These are phyloP conservation scores for Diplogelasinospora grovesii DNA, from an alignment of 495 filamentous ascomycete species.

Conservation along the genomic window DNA sequence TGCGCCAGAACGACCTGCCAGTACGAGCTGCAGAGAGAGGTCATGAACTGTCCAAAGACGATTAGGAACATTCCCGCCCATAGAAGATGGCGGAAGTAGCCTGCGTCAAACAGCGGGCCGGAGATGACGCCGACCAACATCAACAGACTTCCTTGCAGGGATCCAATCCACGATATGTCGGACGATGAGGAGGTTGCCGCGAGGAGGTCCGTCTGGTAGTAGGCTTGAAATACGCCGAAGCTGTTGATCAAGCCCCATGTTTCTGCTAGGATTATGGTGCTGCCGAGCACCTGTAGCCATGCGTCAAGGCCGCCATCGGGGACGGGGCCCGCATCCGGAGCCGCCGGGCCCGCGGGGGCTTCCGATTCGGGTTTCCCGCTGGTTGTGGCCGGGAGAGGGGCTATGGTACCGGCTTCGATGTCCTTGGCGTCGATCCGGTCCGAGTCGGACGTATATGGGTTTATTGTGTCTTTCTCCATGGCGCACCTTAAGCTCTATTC, in stretches of 20 bases:
- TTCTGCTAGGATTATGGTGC: constrained; percentile 31
- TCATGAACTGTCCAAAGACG: constrained; percentile 45
- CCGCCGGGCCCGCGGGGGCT: neutral
- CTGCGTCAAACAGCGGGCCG: constrained; percentile 32
- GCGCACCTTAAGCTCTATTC: too few species aligned
- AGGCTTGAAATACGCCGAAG: constrained; percentile 48
- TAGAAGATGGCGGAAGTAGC: constrained; percentile 31
- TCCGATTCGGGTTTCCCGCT: neutral
- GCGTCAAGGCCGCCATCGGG: constrained; percentile 36
- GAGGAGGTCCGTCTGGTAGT: constrained; percentile 37
- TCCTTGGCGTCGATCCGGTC: constrained; percentile 9
- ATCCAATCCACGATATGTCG: constrained; percentile 39
- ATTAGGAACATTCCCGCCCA: constrained; percentile 22
- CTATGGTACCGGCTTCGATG: neutral
- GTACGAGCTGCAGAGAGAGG: constrained; percentile 45
- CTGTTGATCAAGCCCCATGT: constrained; percentile 45
- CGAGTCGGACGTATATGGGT: constrained; percentile 8
- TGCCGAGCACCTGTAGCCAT: constrained; percentile 40
- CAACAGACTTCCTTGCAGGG: constrained; percentile 31
- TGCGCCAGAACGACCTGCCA: constrained; percentile 82
- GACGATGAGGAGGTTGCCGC: constrained; percentile 19
- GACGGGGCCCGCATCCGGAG: neutral
- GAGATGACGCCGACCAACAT: constrained; percentile 34
- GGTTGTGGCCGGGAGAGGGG: neutral
- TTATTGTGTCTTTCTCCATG: constrained; percentile 16